phyloP scores from a whole-genome alignment of 2,329 filamentous ascomycete species.

The Exophiala calicioides region DNA sequence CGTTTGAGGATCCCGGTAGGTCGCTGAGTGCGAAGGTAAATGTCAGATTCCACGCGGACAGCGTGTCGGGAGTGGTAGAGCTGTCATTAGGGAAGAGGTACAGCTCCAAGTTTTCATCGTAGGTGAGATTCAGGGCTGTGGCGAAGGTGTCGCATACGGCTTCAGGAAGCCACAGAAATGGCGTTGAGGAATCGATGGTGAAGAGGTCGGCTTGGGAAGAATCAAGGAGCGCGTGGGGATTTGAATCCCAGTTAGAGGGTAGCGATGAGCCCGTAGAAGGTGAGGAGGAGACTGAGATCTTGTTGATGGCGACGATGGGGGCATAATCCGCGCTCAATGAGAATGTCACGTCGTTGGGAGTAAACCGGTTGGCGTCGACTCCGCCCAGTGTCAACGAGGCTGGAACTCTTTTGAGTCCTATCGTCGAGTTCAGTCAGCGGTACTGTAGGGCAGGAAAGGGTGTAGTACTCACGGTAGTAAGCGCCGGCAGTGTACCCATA shows the following conservation, averaged over 20 bases:
- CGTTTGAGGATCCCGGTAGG: conserved; percentile 30
- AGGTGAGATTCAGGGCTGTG: conserved; percentile 38
- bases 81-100: conserved; percentile 35
- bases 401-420: conserved; percentile 35
- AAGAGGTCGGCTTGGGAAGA: conserved; percentile 30
- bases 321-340: conserved; percentile 34
- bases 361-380: conserved; percentile 36
- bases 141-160: conserved; percentile 41
- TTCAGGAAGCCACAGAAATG: conserved; percentile 43
- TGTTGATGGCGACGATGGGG: conserved; percentile 37
- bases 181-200: conserved; percentile 44
- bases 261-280: conserved; percentile 14
- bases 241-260: conserved; percentile 29
- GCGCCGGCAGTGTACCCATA: conserved; percentile 40
- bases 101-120: conserved; percentile 38
- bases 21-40: conserved; percentile 41
- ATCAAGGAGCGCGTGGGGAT: conserved; percentile 29
- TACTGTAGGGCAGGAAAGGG: neutral
- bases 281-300: conserved; percentile 31
- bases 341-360: conserved; percentile 34
- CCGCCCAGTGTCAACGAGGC: conserved; percentile 38
- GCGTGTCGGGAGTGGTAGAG: conserved; percentile 30
- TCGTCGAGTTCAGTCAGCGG: conserved; percentile 7
- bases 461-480: conserved; percentile 32
- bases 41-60: conserved; percentile 35